These are phyloP conservation scores for Gloeophyllum trabeum DNA, from an alignment of 768 basidiomycete genomes.

Conservation along the genomic window DNA sequence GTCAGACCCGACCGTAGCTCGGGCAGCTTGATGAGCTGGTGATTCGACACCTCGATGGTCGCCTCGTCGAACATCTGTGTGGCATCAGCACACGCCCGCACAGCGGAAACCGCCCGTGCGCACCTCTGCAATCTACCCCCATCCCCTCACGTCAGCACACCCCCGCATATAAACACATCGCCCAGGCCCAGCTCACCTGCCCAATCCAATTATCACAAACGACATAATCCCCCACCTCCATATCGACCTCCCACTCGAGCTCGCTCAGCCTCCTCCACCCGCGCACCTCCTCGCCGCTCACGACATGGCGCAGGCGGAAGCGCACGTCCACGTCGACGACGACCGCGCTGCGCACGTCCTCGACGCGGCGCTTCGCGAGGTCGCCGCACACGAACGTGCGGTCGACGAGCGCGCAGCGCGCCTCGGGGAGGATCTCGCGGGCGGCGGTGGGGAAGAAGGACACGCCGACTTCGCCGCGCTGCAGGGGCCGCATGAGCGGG, in stretches of 20 bases:
- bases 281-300: slow-evolving; percentile 45
- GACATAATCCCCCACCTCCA: slow-evolving; percentile 77
- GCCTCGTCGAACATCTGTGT: slow-evolving; percentile 82
- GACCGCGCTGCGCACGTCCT: slow-evolving; percentile 68
- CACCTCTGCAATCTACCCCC: too few species aligned
- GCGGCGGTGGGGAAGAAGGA: slow-evolving; percentile 45
- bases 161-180: too few species aligned
- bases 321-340: slow-evolving; percentile 52
- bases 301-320: slow-evolving; percentile 65
- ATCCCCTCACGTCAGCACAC: too few species aligned
- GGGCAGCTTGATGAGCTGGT: slow-evolving; percentile 58
- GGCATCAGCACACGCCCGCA: too few species aligned
- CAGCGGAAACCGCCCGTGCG: too few species aligned
- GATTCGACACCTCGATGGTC: slow-evolving; percentile 54
- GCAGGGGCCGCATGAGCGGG: slow-evolving; percentile 65
- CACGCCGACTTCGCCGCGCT: slow-evolving; percentile 75
- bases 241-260: slow-evolving; percentile 31
- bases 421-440: slow-evolving; percentile 64
- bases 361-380: slow-evolving; percentile 67
- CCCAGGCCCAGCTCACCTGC: too few species aligned
- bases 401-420: slow-evolving; percentile 59
- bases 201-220: slow-evolving; percentile 82
- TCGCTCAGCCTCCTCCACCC: slow-evolving; percentile 37
- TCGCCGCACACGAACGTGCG: slow-evolving; percentile 73
- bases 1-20: slow-evolving; percentile 68